Evolutionary conservation across 768 basidiomycete genomes (phyloP), one percentile per base, ranked within the genome.

Genomic region (Tremella mesenterica): DNA sequence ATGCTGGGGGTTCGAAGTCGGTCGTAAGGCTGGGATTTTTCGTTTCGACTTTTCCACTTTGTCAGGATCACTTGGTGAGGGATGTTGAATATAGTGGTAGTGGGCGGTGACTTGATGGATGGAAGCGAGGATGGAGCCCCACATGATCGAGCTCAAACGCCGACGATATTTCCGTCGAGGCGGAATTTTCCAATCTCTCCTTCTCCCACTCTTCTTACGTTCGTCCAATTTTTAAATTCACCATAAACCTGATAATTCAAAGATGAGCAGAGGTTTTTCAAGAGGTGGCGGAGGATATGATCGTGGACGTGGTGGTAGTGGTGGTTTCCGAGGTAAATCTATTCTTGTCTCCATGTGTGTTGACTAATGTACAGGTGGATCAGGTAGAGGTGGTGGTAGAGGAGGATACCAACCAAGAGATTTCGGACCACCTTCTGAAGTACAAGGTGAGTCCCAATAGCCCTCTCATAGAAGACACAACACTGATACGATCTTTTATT

Each of bases 391-490:
- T 25, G 72, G 72, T 47, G 73, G 73, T 27, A 60, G 73, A 27
- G 73, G 74, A 23, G 75, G 75, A 49, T 74, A 63, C 58, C 59
- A 61, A 29, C 73, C 71, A 48, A 56, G 73, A 27, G 63, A 68
- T 57, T 74, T 73, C 50, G 76, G 76, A 50, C 76, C 76, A 28
- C 76, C 76, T n/a, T 75, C 74, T 26, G 71, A 71, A 39, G 76
- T 77, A 13, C 70, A 73, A 26, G 76, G 76, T 76, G 29, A 53
- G 76, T 66, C 20, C 25, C 44, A 8, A 16, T 46, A 8, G 4
- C 6, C 25, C 5, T 4, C 23, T 31, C 29, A 3, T 31, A n/a
- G 47, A 5, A 29, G 29, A 6, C 7, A 6, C 44, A 4, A 25
- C 18, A 16, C 21, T 29, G 47, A 48, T 9, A 43, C 41, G 34